phyloP scores from a whole-genome alignment of 495 filamentous ascomycete species.

The Oidiodendron maius region DNA sequence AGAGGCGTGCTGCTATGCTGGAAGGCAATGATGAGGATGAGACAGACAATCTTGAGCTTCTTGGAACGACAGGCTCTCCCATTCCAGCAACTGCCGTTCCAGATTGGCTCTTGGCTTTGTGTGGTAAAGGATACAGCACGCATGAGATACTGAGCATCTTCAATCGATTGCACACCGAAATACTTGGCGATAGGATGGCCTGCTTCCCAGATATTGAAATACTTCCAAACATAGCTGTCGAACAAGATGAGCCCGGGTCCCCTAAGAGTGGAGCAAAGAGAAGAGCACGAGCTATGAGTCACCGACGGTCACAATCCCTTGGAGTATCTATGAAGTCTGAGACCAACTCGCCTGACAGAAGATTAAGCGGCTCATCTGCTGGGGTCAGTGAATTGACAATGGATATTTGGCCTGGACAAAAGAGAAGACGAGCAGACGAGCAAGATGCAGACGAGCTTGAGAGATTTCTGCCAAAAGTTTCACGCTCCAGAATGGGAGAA shows the following conservation, averaged over 20 bases:
- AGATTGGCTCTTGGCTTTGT: conserved; percentile 31
- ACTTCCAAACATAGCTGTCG: conserved; percentile 45
- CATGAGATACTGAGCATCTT: conserved; percentile 28
- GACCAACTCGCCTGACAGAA: neutral
- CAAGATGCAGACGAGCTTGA: neutral
- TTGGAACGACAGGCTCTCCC: conserved; percentile 4
- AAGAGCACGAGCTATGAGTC: conserved; percentile 12
- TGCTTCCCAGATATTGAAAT: conserved; percentile 64
- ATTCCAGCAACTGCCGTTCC: conserved; percentile 32
- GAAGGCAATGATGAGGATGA: conserved; percentile 19
- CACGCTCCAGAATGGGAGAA: conserved; percentile 2
- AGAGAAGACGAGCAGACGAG: conserved; percentile 15
- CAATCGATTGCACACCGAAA: conserved; percentile 25
- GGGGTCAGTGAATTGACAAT: conserved; percentile 5
- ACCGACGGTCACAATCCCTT: conserved; percentile 36
- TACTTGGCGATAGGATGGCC: conserved; percentile 21
- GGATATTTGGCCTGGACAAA: conserved; percentile 5
- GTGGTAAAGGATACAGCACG: conserved; percentile 28
- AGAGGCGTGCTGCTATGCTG: conserved; percentile 21
- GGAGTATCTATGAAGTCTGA: conserved; percentile 19
- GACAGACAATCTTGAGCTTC: conserved; percentile 22
- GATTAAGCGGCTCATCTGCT: conserved; percentile 9
- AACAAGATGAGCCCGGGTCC: conserved; percentile 12
- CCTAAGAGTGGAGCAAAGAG: conserved; percentile 22
- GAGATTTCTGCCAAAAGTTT: neutral